phyloP scores from a whole-genome alignment of 441 rosid species.

The Bocquillonia castaneifolia region DNA sequence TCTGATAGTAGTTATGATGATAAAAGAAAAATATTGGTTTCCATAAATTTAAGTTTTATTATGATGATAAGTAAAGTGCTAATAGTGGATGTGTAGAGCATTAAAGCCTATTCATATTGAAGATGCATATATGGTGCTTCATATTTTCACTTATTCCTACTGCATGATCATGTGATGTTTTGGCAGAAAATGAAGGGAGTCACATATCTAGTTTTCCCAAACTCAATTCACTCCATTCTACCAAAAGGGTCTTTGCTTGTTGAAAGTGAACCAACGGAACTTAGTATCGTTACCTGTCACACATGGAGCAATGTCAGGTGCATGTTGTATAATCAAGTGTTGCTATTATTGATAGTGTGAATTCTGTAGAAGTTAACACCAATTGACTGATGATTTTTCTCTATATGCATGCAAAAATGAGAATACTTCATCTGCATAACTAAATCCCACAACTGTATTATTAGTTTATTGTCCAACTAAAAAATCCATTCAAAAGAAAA shows the following conservation, averaged over 20 bases:
- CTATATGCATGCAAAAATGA: background rate
- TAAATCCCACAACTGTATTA: background rate
- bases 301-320: constrained; percentile 67
- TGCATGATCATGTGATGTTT: constrained; percentile 13
- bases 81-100: background rate
- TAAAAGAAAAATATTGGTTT: background rate
- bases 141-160: background rate
- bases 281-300: constrained; percentile 82
- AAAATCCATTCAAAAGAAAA: background rate
- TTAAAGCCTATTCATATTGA: background rate
- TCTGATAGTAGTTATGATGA: background rate
- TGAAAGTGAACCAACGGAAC: constrained; percentile 54
- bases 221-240: constrained; percentile 53
- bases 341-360: background rate
- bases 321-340: background rate
- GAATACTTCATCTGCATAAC: background rate
- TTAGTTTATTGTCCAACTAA: background rate
- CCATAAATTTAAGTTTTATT: background rate
- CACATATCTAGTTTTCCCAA: constrained; percentile 78
- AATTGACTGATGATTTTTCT: background rate
- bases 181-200: constrained; percentile 78
- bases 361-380: background rate
- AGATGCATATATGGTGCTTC: constrained; percentile 4
- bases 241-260: constrained; percentile 41
- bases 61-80: background rate